Percentiles rank a stretch among this genome's conserved stretches.
phyloP scores from a whole-genome alignment of 768 basidiomycete species.

The Boletus speciosus region DNA sequence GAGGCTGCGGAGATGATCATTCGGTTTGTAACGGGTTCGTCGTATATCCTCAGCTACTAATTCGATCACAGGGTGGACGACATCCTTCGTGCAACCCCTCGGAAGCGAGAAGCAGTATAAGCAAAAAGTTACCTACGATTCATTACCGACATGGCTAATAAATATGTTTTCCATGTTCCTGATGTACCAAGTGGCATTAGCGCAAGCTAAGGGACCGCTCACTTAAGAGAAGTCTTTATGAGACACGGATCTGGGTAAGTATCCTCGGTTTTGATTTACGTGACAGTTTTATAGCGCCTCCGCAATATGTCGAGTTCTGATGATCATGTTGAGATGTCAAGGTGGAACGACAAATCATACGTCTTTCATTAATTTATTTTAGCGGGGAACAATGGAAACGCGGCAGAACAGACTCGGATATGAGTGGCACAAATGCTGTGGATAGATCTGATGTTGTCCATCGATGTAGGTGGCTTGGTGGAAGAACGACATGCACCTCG shows the following conservation, averaged over 20 bases:
- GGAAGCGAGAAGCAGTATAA: slow-evolving; percentile 79
- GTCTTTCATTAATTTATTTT: too few species aligned
- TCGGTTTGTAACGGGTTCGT: slow-evolving; percentile 47
- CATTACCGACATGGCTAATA: background rate
- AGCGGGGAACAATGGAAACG: too few species aligned
- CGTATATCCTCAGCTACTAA: slow-evolving; percentile 2
- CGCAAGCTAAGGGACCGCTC: background rate
- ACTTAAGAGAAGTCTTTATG: background rate
- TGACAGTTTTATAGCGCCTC: background rate
- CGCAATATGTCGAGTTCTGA: too few species aligned
- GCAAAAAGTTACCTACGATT: background rate
- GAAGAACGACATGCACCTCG: background rate
- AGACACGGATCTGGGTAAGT: background rate
- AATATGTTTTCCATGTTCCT: background rate
- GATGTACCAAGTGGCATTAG: background rate
- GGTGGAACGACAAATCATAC: too few species aligned
- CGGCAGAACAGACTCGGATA: too few species aligned
- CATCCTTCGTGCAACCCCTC: slow-evolving; percentile 80
- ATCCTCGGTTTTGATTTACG: background rate
- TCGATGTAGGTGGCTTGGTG: too few species aligned
- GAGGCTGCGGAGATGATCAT: slow-evolving; percentile 99
- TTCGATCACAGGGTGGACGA: slow-evolving; percentile 71
- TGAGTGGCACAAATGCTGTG: too few species aligned
- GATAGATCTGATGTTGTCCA: too few species aligned
- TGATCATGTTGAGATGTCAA: too few species aligned